phyloP scores from a whole-genome alignment of 148 eudicot species.

The Oxyria digyna region DNA sequence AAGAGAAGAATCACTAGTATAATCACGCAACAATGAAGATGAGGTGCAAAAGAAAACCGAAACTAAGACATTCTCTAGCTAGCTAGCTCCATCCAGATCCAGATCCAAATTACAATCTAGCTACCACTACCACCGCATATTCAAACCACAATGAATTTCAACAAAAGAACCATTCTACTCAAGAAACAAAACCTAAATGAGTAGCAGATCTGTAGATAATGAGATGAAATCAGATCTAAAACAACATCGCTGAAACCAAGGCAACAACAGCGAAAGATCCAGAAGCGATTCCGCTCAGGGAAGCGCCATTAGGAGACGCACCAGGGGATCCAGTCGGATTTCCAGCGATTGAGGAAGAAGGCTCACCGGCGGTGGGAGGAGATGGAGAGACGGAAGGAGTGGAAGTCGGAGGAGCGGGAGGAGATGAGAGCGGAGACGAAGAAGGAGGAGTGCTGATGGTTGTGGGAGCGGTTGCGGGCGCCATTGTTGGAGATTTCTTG shows the following conservation, averaged over 20 bases:
- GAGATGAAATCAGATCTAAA: constrained; percentile 4
- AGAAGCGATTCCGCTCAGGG: not conserved
- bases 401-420: constrained; percentile 1
- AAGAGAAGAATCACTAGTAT: not conserved
- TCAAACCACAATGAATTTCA: not conserved
- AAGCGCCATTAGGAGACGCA: not conserved
- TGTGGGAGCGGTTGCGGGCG: not conserved
- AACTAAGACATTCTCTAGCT: not conserved
- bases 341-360: not conserved
- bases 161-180: not conserved
- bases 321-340: not conserved
- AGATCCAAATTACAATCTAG: not conserved
- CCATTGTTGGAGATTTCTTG: not conserved
- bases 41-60: not conserved
- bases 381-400: not conserved
- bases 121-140: not conserved
- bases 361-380: not conserved
- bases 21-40: not conserved
- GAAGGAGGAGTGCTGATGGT: constrained; percentile 1
- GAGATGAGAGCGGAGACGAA: constrained; percentile 2
- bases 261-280: constrained; percentile 4
- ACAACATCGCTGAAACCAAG: constrained; percentile 1
- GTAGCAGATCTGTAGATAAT: not conserved
- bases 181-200: not conserved
- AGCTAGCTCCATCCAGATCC: not conserved